Percentiles rank a stretch among this genome's conserved stretches.
Evolutionary conservation across 2,329 filamentous ascomycete species (phyloP).

Genomic region (Colletotrichum lupini): DNA sequence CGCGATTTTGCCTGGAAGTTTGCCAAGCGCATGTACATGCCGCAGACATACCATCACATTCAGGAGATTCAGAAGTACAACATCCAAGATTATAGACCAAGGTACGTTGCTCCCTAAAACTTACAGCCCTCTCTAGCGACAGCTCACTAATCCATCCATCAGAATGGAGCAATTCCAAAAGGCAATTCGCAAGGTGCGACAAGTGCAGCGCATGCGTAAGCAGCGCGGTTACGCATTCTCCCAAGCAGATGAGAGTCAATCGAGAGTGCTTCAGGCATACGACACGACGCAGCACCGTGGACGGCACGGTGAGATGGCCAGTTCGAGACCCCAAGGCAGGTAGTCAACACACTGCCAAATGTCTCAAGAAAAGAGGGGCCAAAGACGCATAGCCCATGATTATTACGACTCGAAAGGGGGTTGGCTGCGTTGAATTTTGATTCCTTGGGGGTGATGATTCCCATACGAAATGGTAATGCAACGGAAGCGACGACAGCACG

Average conservation of each 20-base stretch:
- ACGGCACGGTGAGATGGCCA: slow-evolving; percentile 93
- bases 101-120: slow-evolving; percentile 64
- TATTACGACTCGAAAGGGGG: slow-evolving; percentile 34
- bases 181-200: slow-evolving; percentile 96
- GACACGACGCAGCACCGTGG: slow-evolving; percentile 95
- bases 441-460: slow-evolving; percentile 16
- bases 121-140: not conserved
- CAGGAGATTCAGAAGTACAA: slow-evolving; percentile 99
- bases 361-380: not conserved
- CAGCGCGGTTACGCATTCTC: slow-evolving; percentile 98
- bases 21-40: slow-evolving; percentile 94
- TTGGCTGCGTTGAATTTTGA: slow-evolving; percentile 29
- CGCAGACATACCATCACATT: slow-evolving; percentile 96
- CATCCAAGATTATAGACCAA: slow-evolving; percentile 96
- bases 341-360: not conserved
- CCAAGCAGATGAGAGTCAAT: slow-evolving; percentile 96
- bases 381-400: slow-evolving; percentile 21
- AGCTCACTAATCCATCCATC: slow-evolving; percentile 33
- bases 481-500: slow-evolving; percentile 34
- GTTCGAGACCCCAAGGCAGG: slow-evolving; percentile 47
- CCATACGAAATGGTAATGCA: slow-evolving; percentile 34
- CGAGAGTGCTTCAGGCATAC: slow-evolving; percentile 94
- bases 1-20: slow-evolving; percentile 98
- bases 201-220: slow-evolving; percentile 99
- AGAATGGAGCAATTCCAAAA: slow-evolving; percentile 99